These are phyloP conservation scores for Eucalyptus urophylla DNA, from an alignment of 345 rosid species.

Conservation along the genomic window DNA sequence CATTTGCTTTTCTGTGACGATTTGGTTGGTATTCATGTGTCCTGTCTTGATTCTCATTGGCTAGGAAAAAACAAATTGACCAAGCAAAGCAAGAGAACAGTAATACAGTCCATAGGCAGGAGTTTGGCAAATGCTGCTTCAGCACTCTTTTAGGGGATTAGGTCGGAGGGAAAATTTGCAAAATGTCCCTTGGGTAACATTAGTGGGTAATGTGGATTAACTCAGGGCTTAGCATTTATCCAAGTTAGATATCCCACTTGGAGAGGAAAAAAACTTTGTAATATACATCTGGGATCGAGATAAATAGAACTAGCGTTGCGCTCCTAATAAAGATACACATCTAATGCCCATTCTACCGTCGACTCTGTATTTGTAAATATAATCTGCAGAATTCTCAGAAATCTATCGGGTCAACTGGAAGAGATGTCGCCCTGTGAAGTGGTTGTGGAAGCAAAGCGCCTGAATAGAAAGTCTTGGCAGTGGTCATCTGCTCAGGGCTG, in stretches of 20 bases:
- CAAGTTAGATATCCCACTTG: neutral
- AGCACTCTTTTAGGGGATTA: neutral
- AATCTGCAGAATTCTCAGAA: conserved; percentile 11
- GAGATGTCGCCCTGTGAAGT: conserved; percentile 70
- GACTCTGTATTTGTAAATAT: neutral
- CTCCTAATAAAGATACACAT: neutral
- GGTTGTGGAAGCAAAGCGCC: conserved; percentile 38
- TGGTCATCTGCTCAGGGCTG: conserved; percentile 10
- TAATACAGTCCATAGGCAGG: neutral
- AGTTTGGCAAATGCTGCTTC: neutral
- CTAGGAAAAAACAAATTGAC: neutral
- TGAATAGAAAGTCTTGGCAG: conserved; percentile 20
- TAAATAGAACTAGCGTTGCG: neutral
- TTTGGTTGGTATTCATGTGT: neutral
- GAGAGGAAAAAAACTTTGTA: neutral
- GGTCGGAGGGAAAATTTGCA: neutral
- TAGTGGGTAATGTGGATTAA: neutral
- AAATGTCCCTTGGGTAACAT: neutral
- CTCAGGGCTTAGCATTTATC: neutral
- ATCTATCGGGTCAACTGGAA: conserved; percentile 81
- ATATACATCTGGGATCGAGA: neutral
- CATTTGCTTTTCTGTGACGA: neutral
- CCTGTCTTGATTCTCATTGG: neutral
- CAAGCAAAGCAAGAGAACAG: neutral
- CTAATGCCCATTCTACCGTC: neutral